Conservation (phyloP, 2,329 filamentous ascomycete species). For the Colletotrichum cordylinicola region DNA sequence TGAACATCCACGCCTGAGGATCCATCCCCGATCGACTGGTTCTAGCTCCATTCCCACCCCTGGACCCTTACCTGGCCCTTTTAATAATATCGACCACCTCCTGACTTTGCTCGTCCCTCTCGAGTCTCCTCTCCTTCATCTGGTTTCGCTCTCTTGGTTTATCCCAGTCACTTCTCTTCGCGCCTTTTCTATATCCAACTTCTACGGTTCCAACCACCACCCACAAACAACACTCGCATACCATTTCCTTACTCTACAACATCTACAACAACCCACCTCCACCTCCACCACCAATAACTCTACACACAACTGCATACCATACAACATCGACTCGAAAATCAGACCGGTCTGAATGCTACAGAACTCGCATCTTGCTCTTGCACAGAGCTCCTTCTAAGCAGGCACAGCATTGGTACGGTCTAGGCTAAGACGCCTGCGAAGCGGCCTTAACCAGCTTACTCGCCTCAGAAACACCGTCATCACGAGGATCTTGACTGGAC, state of each 20-base stretch:
- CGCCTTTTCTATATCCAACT: constrained; percentile 21
- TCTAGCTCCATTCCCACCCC: constrained; percentile 24
- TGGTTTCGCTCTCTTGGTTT: constrained; percentile 25
- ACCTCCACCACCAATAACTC: not conserved
- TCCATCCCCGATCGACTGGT: constrained; percentile 27
- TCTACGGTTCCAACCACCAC: constrained; percentile 13
- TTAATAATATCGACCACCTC: constrained; percentile 28
- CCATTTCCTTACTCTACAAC: constrained; percentile 7
- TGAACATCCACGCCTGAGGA: constrained; percentile 20
- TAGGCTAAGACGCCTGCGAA: constrained; percentile 25
- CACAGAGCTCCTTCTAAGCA: constrained; percentile 36
- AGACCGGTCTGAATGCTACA: constrained; percentile 39
- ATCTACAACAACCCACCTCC: not conserved
- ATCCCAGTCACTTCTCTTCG: constrained; percentile 17
- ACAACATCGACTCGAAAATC: not conserved
- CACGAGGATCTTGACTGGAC: constrained; percentile 22
- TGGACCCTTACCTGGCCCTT: constrained; percentile 27
- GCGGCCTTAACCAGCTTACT: constrained; percentile 20
- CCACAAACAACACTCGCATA: constrained; percentile 6
- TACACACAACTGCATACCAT: not conserved
- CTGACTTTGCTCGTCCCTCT: constrained; percentile 30
- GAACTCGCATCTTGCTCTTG: constrained; percentile 39
- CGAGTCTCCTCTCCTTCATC: constrained; percentile 26
- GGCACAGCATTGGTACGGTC: constrained; percentile 28
- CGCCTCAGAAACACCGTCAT: constrained; percentile 19